Percentiles rank a stretch among this genome's conserved stretches.
Conservation (phyloP, 2,329 filamentous ascomycete species). For the Helotiales sp. region DNA sequence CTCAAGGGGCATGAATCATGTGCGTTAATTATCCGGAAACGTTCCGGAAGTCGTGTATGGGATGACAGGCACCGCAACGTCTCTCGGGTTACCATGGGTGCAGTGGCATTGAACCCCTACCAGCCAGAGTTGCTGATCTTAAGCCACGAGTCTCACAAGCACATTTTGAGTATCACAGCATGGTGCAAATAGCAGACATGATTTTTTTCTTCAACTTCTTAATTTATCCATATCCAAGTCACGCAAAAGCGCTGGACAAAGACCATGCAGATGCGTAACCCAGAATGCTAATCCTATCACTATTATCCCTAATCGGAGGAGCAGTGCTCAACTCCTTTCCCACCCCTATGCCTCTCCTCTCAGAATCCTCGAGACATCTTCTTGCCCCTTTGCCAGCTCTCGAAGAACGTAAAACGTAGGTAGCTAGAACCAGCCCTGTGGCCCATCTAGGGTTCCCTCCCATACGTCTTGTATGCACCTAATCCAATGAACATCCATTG, state of each 20-base stretch:
- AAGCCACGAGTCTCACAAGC: background rate
- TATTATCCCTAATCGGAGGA: slow-evolving; percentile 19
- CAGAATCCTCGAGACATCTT: slow-evolving; percentile 28
- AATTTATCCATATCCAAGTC: slow-evolving; percentile 16
- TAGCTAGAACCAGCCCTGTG: slow-evolving; percentile 26
- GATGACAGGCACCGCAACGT: background rate
- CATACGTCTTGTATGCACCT: slow-evolving; percentile 5
- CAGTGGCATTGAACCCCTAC: background rate
- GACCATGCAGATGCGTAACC: slow-evolving; percentile 12
- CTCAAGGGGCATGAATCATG: slow-evolving; percentile 4
- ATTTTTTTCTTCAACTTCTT: slow-evolving; percentile 5
- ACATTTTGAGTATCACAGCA: background rate
- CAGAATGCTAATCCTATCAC: background rate
- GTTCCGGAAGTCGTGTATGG: background rate
- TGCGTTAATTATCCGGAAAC: background rate
- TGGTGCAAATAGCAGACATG: background rate
- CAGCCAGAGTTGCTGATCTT: background rate
- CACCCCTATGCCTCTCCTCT: slow-evolving; percentile 20
- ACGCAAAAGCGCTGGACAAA: slow-evolving; percentile 17
- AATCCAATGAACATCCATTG: slow-evolving; percentile 15
- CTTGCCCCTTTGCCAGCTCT: slow-evolving; percentile 6
- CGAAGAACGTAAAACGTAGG: slow-evolving; percentile 20
- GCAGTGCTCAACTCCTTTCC: slow-evolving; percentile 34
- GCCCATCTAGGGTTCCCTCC: slow-evolving; percentile 29
- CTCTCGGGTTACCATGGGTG: background rate